These are phyloP conservation scores for Glycyrrhiza uralensis DNA, from an alignment of 306 rosid genomes.

Conservation along the genomic window DNA sequence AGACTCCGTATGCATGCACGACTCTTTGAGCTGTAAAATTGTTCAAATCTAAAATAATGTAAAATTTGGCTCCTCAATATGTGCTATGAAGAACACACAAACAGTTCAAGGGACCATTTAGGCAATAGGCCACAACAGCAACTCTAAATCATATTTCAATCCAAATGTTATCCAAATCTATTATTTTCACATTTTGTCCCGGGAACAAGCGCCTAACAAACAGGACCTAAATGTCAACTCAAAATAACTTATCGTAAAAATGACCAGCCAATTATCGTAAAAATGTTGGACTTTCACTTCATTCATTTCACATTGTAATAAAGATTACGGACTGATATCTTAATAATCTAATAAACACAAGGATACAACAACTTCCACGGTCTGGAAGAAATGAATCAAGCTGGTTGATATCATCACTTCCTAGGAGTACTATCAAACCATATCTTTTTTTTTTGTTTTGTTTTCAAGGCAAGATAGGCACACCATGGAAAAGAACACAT, in stretches of 20 bases:
- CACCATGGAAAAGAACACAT: background rate
- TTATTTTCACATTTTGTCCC: background rate
- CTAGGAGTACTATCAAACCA: background rate
- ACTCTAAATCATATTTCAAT: background rate
- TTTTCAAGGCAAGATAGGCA: background rate
- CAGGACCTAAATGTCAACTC: background rate
- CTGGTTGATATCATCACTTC: background rate
- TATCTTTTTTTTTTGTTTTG: background rate
- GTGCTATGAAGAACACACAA: background rate
- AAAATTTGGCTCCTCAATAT: too few species aligned
- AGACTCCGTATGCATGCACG: background rate
- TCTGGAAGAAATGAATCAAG: background rate
- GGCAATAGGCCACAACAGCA: background rate
- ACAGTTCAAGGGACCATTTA: background rate
- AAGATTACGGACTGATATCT: background rate
- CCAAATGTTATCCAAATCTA: background rate
- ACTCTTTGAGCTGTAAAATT: background rate
- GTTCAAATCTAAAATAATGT: background rate
- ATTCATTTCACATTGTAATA: background rate
- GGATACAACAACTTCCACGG: background rate
- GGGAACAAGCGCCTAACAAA: background rate
- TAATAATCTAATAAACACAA: background rate
- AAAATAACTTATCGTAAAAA: background rate
- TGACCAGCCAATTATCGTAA: background rate
- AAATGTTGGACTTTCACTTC: background rate